A percentile compares a stretch with the other conserved stretches of the same genome.
Evolutionary conservation across 306 rosid genomes (phyloP).

Genomic region (Gastrolobium villosum): DNA sequence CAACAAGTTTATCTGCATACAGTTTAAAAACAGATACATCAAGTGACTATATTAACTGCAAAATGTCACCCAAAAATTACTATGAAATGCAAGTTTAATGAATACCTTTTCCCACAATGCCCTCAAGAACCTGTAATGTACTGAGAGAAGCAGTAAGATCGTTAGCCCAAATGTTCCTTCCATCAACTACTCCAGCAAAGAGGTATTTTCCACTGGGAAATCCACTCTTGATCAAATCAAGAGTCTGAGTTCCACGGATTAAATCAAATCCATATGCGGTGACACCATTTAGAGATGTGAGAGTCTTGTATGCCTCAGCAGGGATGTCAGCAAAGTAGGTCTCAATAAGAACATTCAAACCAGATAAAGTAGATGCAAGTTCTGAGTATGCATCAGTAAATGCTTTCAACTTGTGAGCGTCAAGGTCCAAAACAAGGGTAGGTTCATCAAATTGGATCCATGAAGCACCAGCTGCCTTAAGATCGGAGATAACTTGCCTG

Average conservation of each 20-base stretch:
- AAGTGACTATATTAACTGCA: background rate
- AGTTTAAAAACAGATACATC: conserved; percentile 19
- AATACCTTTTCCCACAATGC: conserved; percentile 87
- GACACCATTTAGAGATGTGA: conserved; percentile 78
- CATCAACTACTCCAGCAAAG: conserved; percentile 95
- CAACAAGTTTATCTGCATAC: conserved; percentile 77
- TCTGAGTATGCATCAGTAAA: conserved; percentile 78
- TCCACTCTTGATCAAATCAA: conserved; percentile 74
- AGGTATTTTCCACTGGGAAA: conserved; percentile 83
- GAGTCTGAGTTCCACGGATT: conserved; percentile 80
- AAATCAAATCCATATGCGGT: conserved; percentile 85
- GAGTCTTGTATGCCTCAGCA: conserved; percentile 83
- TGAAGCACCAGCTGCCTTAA: conserved; percentile 93
- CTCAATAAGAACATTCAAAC: conserved; percentile 78
- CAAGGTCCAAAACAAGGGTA: conserved; percentile 87
- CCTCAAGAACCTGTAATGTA: conserved; percentile 66
- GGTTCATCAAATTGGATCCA: conserved; percentile 96
- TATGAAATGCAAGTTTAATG: conserved; percentile 29
- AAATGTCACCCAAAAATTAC: conserved; percentile 2
- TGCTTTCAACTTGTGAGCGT: conserved; percentile 75
- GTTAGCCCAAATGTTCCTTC: conserved; percentile 97
- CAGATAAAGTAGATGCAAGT: conserved; percentile 74
- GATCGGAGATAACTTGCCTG: conserved; percentile 90
- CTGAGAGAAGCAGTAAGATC: conserved; percentile 76
- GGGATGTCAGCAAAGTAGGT: conserved; percentile 94